Evolutionary conservation across 192 early-diverging fungal species (phyloP).

Genomic region (Backusella sp.): DNA sequence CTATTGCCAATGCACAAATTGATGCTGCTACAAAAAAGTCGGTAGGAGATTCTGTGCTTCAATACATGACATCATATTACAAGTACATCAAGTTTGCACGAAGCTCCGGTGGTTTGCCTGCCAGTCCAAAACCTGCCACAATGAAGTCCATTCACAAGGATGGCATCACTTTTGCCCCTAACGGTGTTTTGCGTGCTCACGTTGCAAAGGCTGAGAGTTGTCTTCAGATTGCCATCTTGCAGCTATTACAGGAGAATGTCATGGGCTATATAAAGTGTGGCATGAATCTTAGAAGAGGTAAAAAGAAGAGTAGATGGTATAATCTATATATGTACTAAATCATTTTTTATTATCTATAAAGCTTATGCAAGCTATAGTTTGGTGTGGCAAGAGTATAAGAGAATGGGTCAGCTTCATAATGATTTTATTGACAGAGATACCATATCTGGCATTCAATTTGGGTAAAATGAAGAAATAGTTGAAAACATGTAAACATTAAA

Average conservation of each 20-base stretch:
- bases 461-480: constrained; percentile 12
- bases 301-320: not conserved
- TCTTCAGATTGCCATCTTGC: constrained; percentile 45
- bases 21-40: constrained; percentile 45
- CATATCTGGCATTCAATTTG: constrained; percentile 40
- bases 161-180: constrained; percentile 39
- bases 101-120: constrained; percentile 3
- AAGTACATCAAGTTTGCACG: constrained; percentile 15
- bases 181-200: constrained; percentile 49
- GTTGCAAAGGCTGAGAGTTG: constrained; percentile 50
- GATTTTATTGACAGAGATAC: constrained; percentile 37
- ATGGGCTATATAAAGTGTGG: constrained; percentile 53
- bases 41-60: constrained; percentile 29
- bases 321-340: not conserved
- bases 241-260: constrained; percentile 46
- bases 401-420: constrained; percentile 36
- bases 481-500: not conserved
- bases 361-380: constrained; percentile 38
- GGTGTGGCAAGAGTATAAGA: constrained; percentile 42
- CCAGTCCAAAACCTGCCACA: constrained; percentile 5
- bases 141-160: constrained; percentile 1
- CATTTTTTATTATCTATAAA: not conserved
- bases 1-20: constrained; percentile 49
- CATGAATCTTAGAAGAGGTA: constrained; percentile 55
- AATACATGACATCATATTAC: constrained; percentile 34